Evolutionary conservation across 2,329 filamentous ascomycete species (phyloP).

Genomic region (Botrytis galanthina): DNA sequence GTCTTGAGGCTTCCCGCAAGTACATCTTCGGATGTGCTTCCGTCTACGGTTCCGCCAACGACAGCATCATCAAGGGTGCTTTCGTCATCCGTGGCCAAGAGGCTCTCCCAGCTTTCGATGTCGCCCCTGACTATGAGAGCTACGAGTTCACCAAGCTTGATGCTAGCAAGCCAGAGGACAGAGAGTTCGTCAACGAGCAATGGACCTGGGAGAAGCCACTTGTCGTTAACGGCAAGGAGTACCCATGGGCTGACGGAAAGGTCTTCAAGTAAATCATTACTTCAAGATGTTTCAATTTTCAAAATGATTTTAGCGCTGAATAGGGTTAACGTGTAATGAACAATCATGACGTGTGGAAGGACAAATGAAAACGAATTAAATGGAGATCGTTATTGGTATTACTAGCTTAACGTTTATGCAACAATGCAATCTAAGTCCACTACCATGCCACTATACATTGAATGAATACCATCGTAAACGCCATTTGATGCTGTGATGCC

Average conservation of each 20-base stretch:
- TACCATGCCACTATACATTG: not conserved
- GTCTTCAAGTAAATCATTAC: conserved; percentile 85
- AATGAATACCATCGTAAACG: not conserved
- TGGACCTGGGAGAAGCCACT: conserved; percentile 93
- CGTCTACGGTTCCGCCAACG: conserved; percentile 85
- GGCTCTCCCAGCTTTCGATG: conserved; percentile 81
- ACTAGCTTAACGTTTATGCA: conserved; percentile 19
- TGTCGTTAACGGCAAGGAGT: conserved; percentile 79
- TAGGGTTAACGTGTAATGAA: conserved; percentile 22
- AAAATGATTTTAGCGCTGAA: conserved; percentile 28
- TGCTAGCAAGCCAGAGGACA: conserved; percentile 79
- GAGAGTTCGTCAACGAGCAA: conserved; percentile 77
- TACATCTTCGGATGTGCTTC: conserved; percentile 90
- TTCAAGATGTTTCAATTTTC: conserved; percentile 22
- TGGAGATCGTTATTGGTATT: conserved; percentile 30
- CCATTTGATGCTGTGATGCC: not conserved
- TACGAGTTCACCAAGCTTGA: conserved; percentile 98
- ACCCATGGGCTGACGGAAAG: conserved; percentile 87
- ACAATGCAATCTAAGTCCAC: conserved; percentile 13
- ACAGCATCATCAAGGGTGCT: conserved; percentile 87
- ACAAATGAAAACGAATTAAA: conserved; percentile 16
- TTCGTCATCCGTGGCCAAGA: conserved; percentile 95
- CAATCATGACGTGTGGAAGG: conserved; percentile 20
- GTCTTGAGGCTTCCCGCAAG: conserved; percentile 97
- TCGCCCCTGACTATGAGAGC: conserved; percentile 95